A percentile compares a stretch with the other conserved stretches of the same genome.
These are phyloP conservation scores for Macrophomina tecta DNA, from an alignment of 2,329 filamentous ascomycete genomes.

Conservation along the genomic window DNA sequence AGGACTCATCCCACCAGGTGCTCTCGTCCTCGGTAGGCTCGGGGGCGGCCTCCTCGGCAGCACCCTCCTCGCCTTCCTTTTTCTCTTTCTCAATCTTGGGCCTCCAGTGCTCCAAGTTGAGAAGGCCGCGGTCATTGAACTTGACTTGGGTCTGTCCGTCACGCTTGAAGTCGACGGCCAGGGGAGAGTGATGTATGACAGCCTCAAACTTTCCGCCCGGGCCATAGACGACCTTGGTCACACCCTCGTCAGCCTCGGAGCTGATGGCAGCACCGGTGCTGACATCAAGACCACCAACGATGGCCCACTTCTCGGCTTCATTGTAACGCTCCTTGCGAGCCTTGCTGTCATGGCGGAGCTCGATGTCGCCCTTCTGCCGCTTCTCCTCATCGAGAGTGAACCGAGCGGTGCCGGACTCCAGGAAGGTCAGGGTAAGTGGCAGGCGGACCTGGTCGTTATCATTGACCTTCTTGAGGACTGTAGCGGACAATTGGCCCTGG, in stretches of 20 bases:
- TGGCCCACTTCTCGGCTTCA: slow-evolving; percentile 82
- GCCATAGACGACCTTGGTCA: slow-evolving; percentile 79
- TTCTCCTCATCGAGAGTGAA: slow-evolving; percentile 92
- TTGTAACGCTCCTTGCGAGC: slow-evolving; percentile 93
- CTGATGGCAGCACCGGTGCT: slow-evolving; percentile 75
- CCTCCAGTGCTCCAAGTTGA: slow-evolving; percentile 97
- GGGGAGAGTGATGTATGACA: slow-evolving; percentile 81
- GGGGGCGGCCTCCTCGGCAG: slow-evolving; percentile 46
- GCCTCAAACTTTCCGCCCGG: slow-evolving; percentile 78
- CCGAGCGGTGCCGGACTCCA: slow-evolving; percentile 85
- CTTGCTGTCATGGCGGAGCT: slow-evolving; percentile 82
- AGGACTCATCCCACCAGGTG: slow-evolving; percentile 98
- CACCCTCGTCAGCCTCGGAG: slow-evolving; percentile 67
- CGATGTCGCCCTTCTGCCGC: slow-evolving; percentile 85
- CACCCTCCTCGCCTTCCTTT: slow-evolving; percentile 57
- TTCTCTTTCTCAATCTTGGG: slow-evolving; percentile 72
- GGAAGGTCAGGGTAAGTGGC: slow-evolving; percentile 84
- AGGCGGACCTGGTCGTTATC: slow-evolving; percentile 73
- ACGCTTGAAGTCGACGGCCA: slow-evolving; percentile 83
- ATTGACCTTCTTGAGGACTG: slow-evolving; percentile 79
- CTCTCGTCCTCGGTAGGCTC: slow-evolving; percentile 72
- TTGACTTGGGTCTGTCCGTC: slow-evolving; percentile 82
- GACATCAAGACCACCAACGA: slow-evolving; percentile 79
- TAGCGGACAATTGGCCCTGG: slow-evolving; percentile 78
- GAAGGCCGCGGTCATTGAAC: slow-evolving; percentile 84